A percentile compares a stretch with the other conserved stretches of the same genome.
Evolutionary conservation across 345 rosid species (phyloP).

Genomic region (Aegle marmelos): DNA sequence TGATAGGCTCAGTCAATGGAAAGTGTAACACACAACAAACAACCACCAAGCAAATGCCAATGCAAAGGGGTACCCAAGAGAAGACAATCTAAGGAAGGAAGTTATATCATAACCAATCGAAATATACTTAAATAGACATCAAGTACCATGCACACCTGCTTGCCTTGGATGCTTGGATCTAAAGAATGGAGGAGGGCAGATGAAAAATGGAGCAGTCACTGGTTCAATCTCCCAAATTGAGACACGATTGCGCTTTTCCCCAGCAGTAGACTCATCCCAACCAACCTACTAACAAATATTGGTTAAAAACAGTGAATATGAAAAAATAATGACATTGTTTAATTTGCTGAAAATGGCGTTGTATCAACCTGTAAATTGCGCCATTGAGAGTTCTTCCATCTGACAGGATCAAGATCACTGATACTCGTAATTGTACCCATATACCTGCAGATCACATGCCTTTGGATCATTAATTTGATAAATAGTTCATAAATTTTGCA

Average conservation of each 20-base stretch:
- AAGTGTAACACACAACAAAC: background rate
- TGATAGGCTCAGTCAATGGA: background rate
- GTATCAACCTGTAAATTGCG: constrained; percentile 74
- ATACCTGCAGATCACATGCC: constrained; percentile 49
- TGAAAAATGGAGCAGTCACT: constrained; percentile 84
- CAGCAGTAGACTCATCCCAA: constrained; percentile 98
- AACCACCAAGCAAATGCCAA: constrained; percentile 9
- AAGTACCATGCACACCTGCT: constrained; percentile 75
- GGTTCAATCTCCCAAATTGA: constrained; percentile 98
- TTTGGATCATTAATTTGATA: background rate
- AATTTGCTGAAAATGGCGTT: background rate
- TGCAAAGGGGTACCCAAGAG: background rate
- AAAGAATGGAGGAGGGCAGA: constrained; percentile 89
- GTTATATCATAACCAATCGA: background rate
- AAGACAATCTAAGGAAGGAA: constrained; percentile 7
- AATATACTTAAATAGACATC: background rate
- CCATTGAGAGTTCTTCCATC: constrained; percentile 99
- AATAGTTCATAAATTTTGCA: background rate
- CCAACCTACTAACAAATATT: constrained; percentile 60
- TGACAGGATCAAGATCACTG: constrained; percentile 77
- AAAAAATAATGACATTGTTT: background rate
- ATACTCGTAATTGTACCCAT: constrained; percentile 95
- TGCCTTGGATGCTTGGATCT: constrained; percentile 78
- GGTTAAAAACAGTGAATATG: background rate
- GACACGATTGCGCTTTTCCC: constrained; percentile 76